phyloP scores from a whole-genome alignment of 23 red algal species.

The Agarophyton chilense region DNA sequence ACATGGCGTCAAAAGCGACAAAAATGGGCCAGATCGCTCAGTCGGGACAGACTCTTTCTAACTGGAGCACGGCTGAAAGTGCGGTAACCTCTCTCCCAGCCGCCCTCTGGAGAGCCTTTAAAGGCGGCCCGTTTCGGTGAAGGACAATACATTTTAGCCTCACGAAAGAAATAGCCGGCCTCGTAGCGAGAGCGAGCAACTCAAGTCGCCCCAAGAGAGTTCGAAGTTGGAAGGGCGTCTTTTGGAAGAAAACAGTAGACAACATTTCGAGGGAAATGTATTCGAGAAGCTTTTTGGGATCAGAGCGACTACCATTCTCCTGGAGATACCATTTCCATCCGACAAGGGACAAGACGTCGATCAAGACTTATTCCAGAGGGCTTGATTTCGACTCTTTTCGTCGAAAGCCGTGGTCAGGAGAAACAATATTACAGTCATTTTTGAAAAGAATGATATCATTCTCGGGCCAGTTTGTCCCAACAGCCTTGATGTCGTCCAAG shows the following conservation, averaged over 20 bases:
- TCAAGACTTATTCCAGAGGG: not conserved
- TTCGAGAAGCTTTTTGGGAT: not conserved
- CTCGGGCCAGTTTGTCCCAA: not conserved
- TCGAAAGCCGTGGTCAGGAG: not conserved
- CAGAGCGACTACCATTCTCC: not conserved
- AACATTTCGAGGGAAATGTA: not conserved
- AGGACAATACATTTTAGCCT: not conserved
- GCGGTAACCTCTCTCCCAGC: not conserved
- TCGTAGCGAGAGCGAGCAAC: not conserved
- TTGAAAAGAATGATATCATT: not conserved
- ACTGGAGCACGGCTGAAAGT: not conserved
- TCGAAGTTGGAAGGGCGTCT: too few species aligned
- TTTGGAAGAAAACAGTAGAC: not conserved
- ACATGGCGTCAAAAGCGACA: not conserved
- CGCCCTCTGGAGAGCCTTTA: not conserved
- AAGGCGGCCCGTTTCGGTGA: not conserved
- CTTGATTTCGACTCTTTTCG: not conserved
- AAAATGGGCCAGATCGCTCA: not conserved
- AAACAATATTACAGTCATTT: too few species aligned
- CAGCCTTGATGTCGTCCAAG: too few species aligned
- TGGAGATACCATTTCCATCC: not conserved
- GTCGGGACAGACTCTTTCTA: not conserved
- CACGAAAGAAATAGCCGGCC: not conserved
- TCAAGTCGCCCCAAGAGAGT: too few species aligned
- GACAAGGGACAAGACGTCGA: not conserved